Evolutionary conservation across 768 basidiomycete species (phyloP).

Genomic region (Suillus subluteus): DNA sequence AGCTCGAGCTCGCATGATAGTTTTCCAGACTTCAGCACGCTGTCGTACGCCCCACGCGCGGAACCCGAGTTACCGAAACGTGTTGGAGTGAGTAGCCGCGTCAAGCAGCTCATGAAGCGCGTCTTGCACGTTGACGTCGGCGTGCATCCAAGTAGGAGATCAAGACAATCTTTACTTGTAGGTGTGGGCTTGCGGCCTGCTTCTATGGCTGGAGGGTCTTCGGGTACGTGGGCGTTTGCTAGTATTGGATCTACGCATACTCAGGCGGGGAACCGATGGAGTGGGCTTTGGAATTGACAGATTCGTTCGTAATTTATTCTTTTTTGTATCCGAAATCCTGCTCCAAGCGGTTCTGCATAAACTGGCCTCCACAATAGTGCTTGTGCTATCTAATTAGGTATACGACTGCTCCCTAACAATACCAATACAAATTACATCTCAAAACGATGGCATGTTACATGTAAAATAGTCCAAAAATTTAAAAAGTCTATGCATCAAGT

Average conservation of each 20-base stretch:
- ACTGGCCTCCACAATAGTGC: background rate
- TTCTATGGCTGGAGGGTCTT: conserved; percentile 9
- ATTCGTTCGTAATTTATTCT: background rate
- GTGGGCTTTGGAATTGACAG: conserved; percentile 24
- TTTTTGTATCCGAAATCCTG: background rate
- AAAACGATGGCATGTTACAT: background rate
- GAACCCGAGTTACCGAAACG: conserved; percentile 17
- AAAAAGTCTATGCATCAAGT: background rate
- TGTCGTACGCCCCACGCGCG: conserved; percentile 11
- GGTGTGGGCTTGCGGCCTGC: conserved; percentile 2
- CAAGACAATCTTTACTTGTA: conserved; percentile 13
- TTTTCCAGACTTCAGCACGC: conserved; percentile 22
- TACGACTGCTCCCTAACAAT: background rate
- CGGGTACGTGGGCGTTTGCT: conserved; percentile 27
- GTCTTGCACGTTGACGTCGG: conserved; percentile 20
- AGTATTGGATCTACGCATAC: conserved; percentile 16
- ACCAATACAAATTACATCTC: conserved; percentile 10
- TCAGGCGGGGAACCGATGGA: conserved; percentile 22
- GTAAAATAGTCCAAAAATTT: background rate
- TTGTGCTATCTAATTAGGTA: background rate
- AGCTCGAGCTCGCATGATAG: conserved; percentile 4
- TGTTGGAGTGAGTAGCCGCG: conserved; percentile 18
- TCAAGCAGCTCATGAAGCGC: conserved; percentile 27
- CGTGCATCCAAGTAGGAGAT: background rate
- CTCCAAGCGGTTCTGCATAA: background rate